Conservation (phyloP, 768 basidiomycete species). For the Tylopilus intermedius region DNA sequence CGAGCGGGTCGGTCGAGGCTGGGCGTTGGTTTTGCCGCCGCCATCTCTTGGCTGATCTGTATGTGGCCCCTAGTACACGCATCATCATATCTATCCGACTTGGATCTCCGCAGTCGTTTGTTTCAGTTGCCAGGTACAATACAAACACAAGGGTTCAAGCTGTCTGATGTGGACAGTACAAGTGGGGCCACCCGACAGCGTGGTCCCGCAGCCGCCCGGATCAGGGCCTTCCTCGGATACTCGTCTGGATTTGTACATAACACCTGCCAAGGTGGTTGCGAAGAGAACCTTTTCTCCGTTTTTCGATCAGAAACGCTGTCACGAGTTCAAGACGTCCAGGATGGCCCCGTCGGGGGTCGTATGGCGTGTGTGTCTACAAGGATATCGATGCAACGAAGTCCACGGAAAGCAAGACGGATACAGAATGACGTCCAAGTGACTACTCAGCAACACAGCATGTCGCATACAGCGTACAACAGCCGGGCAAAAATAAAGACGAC, state of each 20-base stretch:
- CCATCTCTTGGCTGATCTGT: background rate
- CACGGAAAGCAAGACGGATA: conserved; percentile 4
- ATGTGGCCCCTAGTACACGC: background rate
- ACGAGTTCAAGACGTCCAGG: background rate
- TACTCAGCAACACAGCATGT: conserved; percentile 6
- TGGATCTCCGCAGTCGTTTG: background rate
- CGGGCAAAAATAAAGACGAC: background rate
- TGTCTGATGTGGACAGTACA: background rate
- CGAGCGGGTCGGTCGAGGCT: background rate
- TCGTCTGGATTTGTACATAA: conserved; percentile 1
- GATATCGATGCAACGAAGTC: conserved; percentile 7
- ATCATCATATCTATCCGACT: background rate
- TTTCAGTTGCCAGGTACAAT: conserved; percentile 18
- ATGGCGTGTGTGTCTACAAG: background rate
- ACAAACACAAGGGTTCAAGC: background rate
- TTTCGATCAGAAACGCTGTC: background rate
- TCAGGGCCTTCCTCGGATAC: background rate
- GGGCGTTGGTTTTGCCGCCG: background rate
- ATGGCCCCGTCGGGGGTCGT: background rate
- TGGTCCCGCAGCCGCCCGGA: background rate
- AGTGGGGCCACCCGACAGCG: conserved; percentile 4
- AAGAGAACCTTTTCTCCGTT: background rate
- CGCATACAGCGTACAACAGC: conserved; percentile 1
- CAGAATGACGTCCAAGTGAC: conserved; percentile 1
- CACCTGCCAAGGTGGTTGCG: no score